These are phyloP conservation scores for Talaromyces sp. DNA, from an alignment of 2,329 filamentous ascomycete species.

Conservation along the genomic window DNA sequence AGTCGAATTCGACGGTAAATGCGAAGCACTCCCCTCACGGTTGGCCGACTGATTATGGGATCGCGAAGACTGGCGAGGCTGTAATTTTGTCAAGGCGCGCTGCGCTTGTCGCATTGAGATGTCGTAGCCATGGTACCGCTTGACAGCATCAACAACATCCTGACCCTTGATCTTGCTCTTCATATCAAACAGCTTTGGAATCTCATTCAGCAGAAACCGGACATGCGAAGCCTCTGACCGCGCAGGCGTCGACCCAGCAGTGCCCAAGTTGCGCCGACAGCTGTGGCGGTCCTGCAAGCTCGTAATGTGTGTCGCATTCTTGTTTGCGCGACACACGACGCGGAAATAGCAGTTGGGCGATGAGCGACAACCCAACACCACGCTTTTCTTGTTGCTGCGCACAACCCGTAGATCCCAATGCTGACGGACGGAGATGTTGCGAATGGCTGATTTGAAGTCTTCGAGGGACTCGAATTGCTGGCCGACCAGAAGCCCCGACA, in stretches of 20 bases:
- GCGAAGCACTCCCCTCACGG: conserved; percentile 3
- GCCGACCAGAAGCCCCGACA: conserved; percentile 35
- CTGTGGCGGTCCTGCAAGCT: conserved; percentile 35
- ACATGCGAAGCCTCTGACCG: conserved; percentile 38
- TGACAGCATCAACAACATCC: conserved; percentile 36
- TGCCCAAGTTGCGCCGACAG: conserved; percentile 26
- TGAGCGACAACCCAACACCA: conserved; percentile 37
- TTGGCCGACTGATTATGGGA: conserved; percentile 1
- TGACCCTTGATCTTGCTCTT: conserved; percentile 30
- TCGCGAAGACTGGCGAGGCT: conserved; percentile 22
- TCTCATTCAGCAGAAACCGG: conserved; percentile 33
- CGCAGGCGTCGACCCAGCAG: conserved; percentile 27
- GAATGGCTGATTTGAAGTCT: conserved; percentile 34
- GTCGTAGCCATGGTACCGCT: conserved; percentile 37
- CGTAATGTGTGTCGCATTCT: conserved; percentile 36
- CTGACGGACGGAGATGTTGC: conserved; percentile 36
- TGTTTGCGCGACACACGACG: conserved; percentile 36
- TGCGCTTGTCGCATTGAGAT: conserved; percentile 37
- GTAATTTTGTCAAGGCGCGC: conserved; percentile 31
- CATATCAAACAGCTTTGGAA: conserved; percentile 37
- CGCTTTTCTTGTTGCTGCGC: conserved; percentile 37
- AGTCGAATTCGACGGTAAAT: not conserved
- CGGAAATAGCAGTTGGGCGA: conserved; percentile 35
- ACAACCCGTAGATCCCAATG: conserved; percentile 37
- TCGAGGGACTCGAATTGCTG: conserved; percentile 35